Conservation (phyloP, 176 grass and related monocot species). For the Musa acuminata region DNA sequence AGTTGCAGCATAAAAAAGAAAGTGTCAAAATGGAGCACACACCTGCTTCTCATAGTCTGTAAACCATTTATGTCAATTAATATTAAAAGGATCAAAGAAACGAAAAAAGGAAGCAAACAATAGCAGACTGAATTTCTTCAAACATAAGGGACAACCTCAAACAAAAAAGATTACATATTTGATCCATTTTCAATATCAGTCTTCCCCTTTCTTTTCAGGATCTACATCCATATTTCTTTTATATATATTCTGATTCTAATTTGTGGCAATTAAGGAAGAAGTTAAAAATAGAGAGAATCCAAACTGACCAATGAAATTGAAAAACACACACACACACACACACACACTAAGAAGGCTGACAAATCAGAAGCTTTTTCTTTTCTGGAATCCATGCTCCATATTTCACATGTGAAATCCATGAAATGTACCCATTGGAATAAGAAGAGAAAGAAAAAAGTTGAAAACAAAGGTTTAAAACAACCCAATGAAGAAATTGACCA, state of each 20-base stretch:
- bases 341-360: not conserved
- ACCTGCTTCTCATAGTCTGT: not conserved
- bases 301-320: not conserved
- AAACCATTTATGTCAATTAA: not conserved
- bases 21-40: not conserved
- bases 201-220: not conserved
- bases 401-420: not conserved
- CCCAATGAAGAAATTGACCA: not conserved
- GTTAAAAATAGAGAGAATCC: not conserved
- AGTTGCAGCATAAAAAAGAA: not conserved
- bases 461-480: not conserved
- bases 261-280: not conserved
- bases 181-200: not conserved
- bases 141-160: not conserved
- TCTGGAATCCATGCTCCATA: not conserved
- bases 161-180: not conserved
- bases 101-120: not conserved
- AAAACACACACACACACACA: not conserved
- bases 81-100: not conserved
- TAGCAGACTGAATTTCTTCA: not conserved
- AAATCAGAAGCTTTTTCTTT: not conserved
- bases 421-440: not conserved
- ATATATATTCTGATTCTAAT: not conserved
- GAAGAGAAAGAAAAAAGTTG: not conserved
- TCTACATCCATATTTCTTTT: not conserved